A percentile compares a stretch with the other conserved stretches of the same genome.
These are phyloP conservation scores for Malassezia nana DNA, from an alignment of 1,284 basidiomycete species.

Conservation along the genomic window DNA sequence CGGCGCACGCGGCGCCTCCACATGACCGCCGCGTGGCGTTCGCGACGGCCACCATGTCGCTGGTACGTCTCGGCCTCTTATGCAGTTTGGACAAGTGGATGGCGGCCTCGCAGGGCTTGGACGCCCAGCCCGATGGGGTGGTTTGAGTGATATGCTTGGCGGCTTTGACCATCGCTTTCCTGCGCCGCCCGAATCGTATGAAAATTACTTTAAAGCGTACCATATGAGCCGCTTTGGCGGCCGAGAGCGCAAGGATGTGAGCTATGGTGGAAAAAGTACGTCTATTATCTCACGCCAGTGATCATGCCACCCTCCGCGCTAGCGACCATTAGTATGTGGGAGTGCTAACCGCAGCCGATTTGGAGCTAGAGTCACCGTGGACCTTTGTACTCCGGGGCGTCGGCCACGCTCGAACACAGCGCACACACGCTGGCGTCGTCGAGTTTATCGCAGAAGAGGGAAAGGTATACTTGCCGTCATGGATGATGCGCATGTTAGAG, in stretches of 20 bases:
- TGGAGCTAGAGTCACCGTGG: slow-evolving; percentile 89
- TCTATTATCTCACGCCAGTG: slow-evolving; percentile 54
- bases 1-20: background rate
- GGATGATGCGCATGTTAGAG: slow-evolving; percentile 97
- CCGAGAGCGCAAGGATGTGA: slow-evolving; percentile 70
- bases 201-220: slow-evolving; percentile 56
- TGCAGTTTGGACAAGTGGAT: slow-evolving; percentile 13
- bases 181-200: slow-evolving; percentile 38
- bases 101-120: background rate
- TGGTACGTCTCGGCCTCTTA: slow-evolving; percentile 6
- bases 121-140: slow-evolving; percentile 15
- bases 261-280: slow-evolving; percentile 95
- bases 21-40: background rate
- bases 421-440: slow-evolving; percentile 88
- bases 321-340: slow-evolving; percentile 62
- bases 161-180: slow-evolving; percentile 32
- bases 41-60: slow-evolving; percentile 6
- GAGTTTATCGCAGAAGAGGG: slow-evolving; percentile 99
- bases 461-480: slow-evolving; percentile 84
- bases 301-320: slow-evolving; percentile 95
- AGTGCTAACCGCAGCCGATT: slow-evolving; percentile 53
- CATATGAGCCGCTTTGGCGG: slow-evolving; percentile 75
- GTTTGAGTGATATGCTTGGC: slow-evolving; percentile 26
- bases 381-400: slow-evolving; percentile 91
- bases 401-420: slow-evolving; percentile 25